phyloP scores from a whole-genome alignment of 352 stramenopile species.

The Phytophthora constricta region DNA sequence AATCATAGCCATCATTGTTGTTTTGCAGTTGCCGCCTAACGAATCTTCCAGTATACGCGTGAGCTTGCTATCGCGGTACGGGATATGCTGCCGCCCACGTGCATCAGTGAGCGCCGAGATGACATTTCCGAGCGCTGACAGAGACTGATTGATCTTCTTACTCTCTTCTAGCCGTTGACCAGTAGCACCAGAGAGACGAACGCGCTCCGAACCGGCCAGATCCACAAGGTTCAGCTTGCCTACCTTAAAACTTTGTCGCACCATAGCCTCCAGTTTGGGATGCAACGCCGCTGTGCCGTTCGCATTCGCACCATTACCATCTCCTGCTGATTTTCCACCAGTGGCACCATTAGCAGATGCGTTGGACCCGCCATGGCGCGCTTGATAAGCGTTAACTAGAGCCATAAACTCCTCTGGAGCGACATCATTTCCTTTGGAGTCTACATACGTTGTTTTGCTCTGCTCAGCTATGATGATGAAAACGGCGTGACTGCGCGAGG shows the following conservation, averaged over 20 bases:
- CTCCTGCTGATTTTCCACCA: slow-evolving; percentile 16
- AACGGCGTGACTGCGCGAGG: slow-evolving; percentile 90
- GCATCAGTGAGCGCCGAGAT: slow-evolving; percentile 91
- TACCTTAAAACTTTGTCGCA: slow-evolving; percentile 95
- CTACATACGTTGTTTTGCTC: slow-evolving; percentile 90
- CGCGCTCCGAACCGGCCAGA: slow-evolving; percentile 91
- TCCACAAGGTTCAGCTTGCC: slow-evolving; percentile 95
- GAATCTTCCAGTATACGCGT: slow-evolving; percentile 92
- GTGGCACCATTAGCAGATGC: slow-evolving; percentile 15
- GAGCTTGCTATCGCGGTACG: slow-evolving; percentile 94
- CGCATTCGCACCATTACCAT: slow-evolving; percentile 28
- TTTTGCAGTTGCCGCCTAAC: slow-evolving; percentile 94
- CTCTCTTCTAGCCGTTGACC: slow-evolving; percentile 90
- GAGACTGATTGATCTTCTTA: slow-evolving; percentile 94
- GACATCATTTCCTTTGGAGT: slow-evolving; percentile 81
- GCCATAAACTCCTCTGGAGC: slow-evolving; percentile 85
- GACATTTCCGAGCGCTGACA: slow-evolving; percentile 91
- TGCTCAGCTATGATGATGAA: slow-evolving; percentile 96
- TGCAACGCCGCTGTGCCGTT: slow-evolving; percentile 53
- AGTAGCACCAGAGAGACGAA: slow-evolving; percentile 87
- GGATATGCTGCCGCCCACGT: slow-evolving; percentile 90
- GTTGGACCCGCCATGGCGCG: slow-evolving; percentile 44
- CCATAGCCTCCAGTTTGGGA: slow-evolving; percentile 87
- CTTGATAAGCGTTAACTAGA: slow-evolving; percentile 80
- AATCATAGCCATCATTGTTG: slow-evolving; percentile 97